Evolutionary conservation across 352 stramenopile genomes (phyloP).

Genomic region (Pythium sp.): DNA sequence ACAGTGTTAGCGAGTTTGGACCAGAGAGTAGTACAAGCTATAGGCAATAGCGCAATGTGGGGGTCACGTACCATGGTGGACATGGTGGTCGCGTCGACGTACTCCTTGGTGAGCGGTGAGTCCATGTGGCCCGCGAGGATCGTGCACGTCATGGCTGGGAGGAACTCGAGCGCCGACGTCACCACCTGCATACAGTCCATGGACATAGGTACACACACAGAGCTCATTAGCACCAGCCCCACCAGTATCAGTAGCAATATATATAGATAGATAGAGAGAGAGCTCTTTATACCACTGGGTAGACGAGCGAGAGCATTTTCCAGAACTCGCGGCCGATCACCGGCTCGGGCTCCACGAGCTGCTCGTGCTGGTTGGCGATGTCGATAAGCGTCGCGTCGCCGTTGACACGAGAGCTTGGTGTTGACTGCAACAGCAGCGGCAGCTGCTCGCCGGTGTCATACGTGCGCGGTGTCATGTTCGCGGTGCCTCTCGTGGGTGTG

Average conservation of each 20-base stretch:
- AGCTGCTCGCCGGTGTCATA: background rate
- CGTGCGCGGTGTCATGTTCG: background rate
- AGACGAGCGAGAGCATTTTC: constrained; percentile 23
- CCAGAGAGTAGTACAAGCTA: background rate
- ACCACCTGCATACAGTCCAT: constrained; percentile 12
- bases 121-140: constrained; percentile 62
- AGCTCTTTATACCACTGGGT: constrained; percentile 21
- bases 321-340: constrained; percentile 19
- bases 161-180: constrained; percentile 48
- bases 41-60: background rate
- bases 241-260: background rate
- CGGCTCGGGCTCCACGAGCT: constrained; percentile 23
- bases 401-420: background rate
- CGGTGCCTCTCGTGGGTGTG: background rate
- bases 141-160: constrained; percentile 50
- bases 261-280: background rate
- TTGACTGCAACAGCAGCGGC: background rate
- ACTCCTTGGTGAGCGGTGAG: constrained; percentile 50
- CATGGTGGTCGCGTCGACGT: constrained; percentile 51
- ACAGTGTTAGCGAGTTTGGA: too few relatives aligned
- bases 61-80: constrained; percentile 40
- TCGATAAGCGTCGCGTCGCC: constrained; percentile 13
- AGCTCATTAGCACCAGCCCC: background rate
- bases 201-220: background rate
- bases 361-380: constrained; percentile 24